These are phyloP conservation scores for Ochetophila trinervis DNA, from an alignment of 306 rosid genomes.

Conservation along the genomic window DNA sequence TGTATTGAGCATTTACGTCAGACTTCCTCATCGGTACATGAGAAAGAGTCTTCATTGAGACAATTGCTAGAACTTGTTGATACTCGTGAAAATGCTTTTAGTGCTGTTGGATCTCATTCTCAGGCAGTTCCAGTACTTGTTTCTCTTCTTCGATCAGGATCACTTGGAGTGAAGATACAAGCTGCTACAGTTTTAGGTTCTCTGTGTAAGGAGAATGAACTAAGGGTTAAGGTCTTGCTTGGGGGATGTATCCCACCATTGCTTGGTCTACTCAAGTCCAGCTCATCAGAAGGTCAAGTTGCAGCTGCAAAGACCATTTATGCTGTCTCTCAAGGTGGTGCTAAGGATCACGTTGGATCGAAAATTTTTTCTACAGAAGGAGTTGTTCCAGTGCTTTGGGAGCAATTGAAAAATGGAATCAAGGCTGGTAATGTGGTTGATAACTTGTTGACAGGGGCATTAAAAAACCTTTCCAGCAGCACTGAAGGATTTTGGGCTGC, in stretches of 20 bases:
- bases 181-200: constrained; percentile 94
- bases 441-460: constrained; percentile 86
- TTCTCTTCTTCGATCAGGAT: constrained; percentile 96
- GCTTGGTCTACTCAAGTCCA: constrained; percentile 94
- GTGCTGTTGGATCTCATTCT: constrained; percentile 99
- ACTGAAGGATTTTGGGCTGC: constrained; percentile 96
- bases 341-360: constrained; percentile 91
- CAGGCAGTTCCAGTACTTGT: constrained; percentile 99
- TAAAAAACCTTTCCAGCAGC: constrained; percentile 82
- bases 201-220: constrained; percentile 92
- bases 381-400: constrained; percentile 95
- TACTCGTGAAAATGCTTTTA: constrained; percentile 85
- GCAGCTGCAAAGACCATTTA: constrained; percentile 94
- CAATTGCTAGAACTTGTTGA: constrained; percentile 83
- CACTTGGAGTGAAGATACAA: constrained; percentile 89
- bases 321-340: constrained; percentile 97
- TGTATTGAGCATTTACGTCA: constrained; percentile 98
- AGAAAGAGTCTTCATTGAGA: constrained; percentile 87
- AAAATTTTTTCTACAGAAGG: constrained; percentile 99
- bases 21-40: constrained; percentile 68
- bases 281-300: constrained; percentile 80
- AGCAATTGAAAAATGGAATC: constrained; percentile 65
- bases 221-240: constrained; percentile 93
- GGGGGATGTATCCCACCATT: constrained; percentile 99
- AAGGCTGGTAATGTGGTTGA: constrained; percentile 77